Conservation (phyloP, 208 protist species). For the Trichomonas vaginalis region DNA sequence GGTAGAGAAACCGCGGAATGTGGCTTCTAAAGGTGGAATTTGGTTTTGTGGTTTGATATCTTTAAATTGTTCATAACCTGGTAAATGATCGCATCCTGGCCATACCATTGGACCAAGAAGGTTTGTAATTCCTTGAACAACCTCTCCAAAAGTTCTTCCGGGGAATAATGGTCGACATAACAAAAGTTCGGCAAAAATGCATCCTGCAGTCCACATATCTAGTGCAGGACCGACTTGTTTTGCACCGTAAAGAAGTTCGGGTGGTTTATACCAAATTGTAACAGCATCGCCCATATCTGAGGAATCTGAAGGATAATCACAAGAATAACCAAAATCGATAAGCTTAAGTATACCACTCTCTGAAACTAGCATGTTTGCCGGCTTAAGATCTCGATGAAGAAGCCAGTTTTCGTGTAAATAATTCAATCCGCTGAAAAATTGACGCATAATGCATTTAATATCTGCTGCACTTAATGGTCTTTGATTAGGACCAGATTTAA, state of each 20-base stretch:
- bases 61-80: not conserved
- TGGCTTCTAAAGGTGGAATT: not conserved
- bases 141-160: not conserved
- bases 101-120: not conserved
- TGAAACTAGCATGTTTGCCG: not conserved
- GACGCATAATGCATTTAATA: not conserved
- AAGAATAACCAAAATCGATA: not conserved
- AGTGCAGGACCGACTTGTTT: constrained; percentile 53
- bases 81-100: not conserved
- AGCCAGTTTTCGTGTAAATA: not conserved
- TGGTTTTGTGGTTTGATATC: not conserved
- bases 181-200: constrained; percentile 43
- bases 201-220: constrained; percentile 44
- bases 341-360: not conserved
- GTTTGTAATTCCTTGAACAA: not conserved
- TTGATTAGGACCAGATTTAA: not conserved
- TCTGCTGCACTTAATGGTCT: not conserved
- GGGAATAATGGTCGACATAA: constrained; percentile 27
- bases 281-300: constrained; percentile 37
- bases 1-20: not conserved
- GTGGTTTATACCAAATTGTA: constrained; percentile 74
- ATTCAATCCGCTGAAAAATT: not conserved
- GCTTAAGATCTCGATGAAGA: constrained; percentile 12
- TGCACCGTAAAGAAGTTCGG: constrained; percentile 67
- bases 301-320: not conserved